Conservation (phyloP, 2,329 filamentous ascomycete genomes). For the Endothia cerciana region DNA sequence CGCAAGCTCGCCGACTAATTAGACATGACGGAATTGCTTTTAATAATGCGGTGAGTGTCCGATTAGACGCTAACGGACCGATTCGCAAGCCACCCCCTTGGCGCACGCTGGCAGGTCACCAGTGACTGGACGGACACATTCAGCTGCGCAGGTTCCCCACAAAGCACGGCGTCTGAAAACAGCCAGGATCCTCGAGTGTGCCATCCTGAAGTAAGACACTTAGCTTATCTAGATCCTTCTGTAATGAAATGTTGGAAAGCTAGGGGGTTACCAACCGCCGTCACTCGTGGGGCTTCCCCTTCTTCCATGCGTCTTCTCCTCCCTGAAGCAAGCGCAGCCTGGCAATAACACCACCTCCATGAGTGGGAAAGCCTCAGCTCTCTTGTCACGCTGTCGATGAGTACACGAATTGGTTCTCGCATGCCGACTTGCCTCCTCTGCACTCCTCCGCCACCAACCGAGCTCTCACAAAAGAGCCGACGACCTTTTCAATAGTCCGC, state of each 20-base stretch:
- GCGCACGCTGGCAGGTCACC: background rate
- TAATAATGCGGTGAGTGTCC: background rate
- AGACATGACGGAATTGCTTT: conserved; percentile 3
- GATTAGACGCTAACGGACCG: conserved; percentile 2
- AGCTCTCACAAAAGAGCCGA: background rate
- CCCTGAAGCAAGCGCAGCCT: background rate
- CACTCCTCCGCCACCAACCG: background rate
- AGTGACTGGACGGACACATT: background rate
- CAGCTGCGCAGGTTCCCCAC: background rate
- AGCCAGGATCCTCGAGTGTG: background rate
- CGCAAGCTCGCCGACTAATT: background rate
- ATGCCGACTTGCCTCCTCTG: background rate
- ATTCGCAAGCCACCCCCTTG: conserved; percentile 5
- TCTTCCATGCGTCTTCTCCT: background rate
- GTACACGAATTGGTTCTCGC: background rate
- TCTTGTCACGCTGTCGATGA: background rate
- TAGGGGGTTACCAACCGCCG: background rate
- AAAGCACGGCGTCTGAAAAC: conserved; percentile 1
- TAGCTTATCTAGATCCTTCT: background rate
- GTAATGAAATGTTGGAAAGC: background rate
- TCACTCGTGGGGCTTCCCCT: background rate
- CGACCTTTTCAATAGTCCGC: background rate
- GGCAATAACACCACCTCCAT: background rate
- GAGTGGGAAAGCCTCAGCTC: background rate
- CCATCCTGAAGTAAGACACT: conserved; percentile 5